These are phyloP conservation scores for Euphorbia lathyris DNA, from an alignment of 345 rosid genomes.

Conservation along the genomic window DNA sequence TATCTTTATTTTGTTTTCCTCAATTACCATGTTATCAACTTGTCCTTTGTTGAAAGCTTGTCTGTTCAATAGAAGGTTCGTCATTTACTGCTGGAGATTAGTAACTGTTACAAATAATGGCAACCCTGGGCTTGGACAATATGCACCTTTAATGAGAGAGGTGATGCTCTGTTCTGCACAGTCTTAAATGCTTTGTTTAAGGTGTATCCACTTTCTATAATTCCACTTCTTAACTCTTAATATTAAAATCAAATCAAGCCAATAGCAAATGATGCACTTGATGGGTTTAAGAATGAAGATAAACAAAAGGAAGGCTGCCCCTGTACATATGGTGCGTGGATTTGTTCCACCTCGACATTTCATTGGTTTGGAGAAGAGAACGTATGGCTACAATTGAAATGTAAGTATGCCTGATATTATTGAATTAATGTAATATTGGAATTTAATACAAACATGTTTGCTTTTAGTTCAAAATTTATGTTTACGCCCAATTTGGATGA, in stretches of 20 bases:
- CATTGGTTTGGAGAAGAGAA: conserved; percentile 88
- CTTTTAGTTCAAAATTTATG: neutral
- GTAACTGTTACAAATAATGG: conserved; percentile 86
- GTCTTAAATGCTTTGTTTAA: neutral
- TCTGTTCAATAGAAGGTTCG: conserved; percentile 58
- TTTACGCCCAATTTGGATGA: neutral
- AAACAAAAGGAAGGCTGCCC: conserved; percentile 94
- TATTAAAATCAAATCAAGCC: conserved; percentile 63
- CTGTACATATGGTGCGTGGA: conserved; percentile 98
- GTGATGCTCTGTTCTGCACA: conserved; percentile 29
- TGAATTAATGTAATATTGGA: neutral
- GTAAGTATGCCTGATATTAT: neutral
- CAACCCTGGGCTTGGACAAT: conserved; percentile 96
- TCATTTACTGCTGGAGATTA: conserved; percentile 80
- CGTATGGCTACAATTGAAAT: conserved; percentile 40
- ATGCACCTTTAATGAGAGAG: conserved; percentile 97
- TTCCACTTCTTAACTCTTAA: neutral
- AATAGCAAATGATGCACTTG: conserved; percentile 86
- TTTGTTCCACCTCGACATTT: conserved; percentile 99
- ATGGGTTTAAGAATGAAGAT: conserved; percentile 85
- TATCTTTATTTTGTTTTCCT: neutral
- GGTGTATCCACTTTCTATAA: neutral
- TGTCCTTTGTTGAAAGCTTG: conserved; percentile 10
- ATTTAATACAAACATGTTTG: neutral
- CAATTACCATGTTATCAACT: neutral